These are phyloP conservation scores for Mimosa bimucronata DNA, from an alignment of 306 rosid genomes.

Conservation along the genomic window DNA sequence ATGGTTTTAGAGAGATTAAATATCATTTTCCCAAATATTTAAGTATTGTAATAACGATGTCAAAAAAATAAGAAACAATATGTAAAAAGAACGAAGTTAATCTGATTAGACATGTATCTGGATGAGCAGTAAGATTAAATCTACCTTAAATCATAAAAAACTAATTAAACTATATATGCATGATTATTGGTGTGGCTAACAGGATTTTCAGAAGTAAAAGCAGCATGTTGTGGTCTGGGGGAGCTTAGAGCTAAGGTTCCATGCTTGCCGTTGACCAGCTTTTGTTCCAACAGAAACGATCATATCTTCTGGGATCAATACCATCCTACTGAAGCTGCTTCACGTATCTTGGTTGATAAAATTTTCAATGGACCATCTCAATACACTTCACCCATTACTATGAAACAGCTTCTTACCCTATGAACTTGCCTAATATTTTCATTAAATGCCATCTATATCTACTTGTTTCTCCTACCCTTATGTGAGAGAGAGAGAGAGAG, in stretches of 20 bases:
- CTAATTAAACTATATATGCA: background rate
- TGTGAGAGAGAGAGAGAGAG: too few species aligned
- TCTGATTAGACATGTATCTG: background rate
- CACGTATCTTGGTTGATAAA: constrained; percentile 43
- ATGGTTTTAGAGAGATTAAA: background rate
- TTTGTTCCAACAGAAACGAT: constrained; percentile 64
- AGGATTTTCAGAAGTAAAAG: constrained; percentile 66
- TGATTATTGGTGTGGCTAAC: constrained; percentile 9
- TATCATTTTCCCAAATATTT: background rate
- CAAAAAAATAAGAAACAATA: background rate
- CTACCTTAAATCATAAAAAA: background rate
- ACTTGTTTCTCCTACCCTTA: background rate
- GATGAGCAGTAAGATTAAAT: background rate
- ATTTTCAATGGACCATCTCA: constrained; percentile 56
- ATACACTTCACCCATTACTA: constrained; percentile 55
- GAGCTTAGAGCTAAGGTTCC: constrained; percentile 48
- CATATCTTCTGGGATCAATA: constrained; percentile 79
- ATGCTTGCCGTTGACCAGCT: constrained; percentile 51
- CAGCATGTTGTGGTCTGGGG: constrained; percentile 85
- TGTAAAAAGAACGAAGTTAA: too few species aligned
- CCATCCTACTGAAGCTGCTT: constrained; percentile 74
- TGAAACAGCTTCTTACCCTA: constrained; percentile 50
- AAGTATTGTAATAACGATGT: too few species aligned
- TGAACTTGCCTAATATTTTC: background rate
- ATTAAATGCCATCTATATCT: background rate